Base-by-base conservation (phyloP, 2,329 filamentous ascomycete species). In the Stagonosporopsis tanaceti region DNA sequence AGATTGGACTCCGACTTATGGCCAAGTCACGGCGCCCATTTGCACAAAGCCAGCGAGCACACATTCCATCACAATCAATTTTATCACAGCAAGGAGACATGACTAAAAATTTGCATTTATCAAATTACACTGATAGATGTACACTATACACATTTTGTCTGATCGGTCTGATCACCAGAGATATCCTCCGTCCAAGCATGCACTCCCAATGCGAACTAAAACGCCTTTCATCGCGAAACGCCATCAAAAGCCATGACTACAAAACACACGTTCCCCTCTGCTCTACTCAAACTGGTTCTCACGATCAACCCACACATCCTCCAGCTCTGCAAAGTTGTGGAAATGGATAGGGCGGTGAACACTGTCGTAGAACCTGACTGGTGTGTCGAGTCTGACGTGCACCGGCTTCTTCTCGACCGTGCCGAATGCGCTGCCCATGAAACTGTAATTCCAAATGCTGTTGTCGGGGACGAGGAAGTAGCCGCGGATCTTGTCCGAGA, bases 391-490 rank as follows among this genome's bases (percentile, higher is more conserved):
- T 83, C 95, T 95, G 68, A 98, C 93, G 68, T 93, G 90, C 40
- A 97, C 86, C 3, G 89, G 85, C 80, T 92, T 92, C 87, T 97
- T 98, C 80, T 97, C 93, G 63, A 97, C 85, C 38, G 88, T 88
- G 14, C 89, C 88, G 74, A 98, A 99, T 0, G 88, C 88, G 64
- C 89, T 92, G 53, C 95, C 95, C 88, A 98, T 92, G 83, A 99
- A 99, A 77, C 91, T 95, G 81, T 97, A 99, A 79, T 99, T 99
- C 95, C 95, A 99, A 60, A 90, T 84, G 61, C 88, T 89, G 52
- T 89, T 89, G 72, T 97, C 93, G 0, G 95, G 95, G 22, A 98
- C 93, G 53, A 99, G 81, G 87, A 99, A 99, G 82, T 93, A 98
- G 27, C 95, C 96, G 67, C 91, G 87, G 76, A 97, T 97, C 76